These are phyloP conservation scores for Ganoderma boninense DNA, from an alignment of 1,284 basidiomycete species.

Conservation along the genomic window DNA sequence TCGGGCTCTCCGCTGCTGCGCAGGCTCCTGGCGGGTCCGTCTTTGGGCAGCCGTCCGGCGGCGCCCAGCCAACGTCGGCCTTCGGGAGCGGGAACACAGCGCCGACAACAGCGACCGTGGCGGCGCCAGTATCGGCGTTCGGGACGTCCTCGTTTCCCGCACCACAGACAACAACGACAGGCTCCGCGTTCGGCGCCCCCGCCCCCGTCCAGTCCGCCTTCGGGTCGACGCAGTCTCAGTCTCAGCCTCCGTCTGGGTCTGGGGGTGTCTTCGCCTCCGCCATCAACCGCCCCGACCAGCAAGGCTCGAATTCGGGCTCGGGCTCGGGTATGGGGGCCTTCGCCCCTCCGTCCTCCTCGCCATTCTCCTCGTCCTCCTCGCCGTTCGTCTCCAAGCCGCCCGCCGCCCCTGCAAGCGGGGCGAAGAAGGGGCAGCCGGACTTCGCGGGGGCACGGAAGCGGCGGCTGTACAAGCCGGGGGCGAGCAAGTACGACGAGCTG, in stretches of 20 bases:
- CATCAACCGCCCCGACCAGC: not conserved
- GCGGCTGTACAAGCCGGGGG: slow-evolving; percentile 51
- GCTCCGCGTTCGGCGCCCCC: slow-evolving; percentile 44
- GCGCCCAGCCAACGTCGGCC: not conserved
- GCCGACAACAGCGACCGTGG: slow-evolving; percentile 31
- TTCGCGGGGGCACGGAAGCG: slow-evolving; percentile 50
- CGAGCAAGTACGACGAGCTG: slow-evolving; percentile 63
- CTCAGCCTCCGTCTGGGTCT: not conserved
- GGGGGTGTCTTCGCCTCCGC: not conserved
- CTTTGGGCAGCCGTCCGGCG: slow-evolving; percentile 39
- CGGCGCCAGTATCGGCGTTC: slow-evolving; percentile 23
- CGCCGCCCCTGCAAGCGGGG: slow-evolving; percentile 4
- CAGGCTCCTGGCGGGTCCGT: slow-evolving; percentile 36
- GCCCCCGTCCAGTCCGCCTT: slow-evolving; percentile 42
- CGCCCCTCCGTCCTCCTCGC: too few species aligned
- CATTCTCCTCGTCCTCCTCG: not conserved
- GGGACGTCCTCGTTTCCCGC: slow-evolving; percentile 41
- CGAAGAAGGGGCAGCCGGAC: slow-evolving; percentile 46
- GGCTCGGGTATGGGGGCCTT: too few species aligned
- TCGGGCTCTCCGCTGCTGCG: slow-evolving; percentile 39
- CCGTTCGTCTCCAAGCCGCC: slow-evolving; percentile 3
- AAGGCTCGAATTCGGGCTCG: too few species aligned
- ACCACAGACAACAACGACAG: slow-evolving; percentile 24
- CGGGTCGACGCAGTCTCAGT: slow-evolving; percentile 44
- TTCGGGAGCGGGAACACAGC: slow-evolving; percentile 22